Conservation (phyloP, 371 early-diverging fungal species). For the Apophysomyces elegans region DNA sequence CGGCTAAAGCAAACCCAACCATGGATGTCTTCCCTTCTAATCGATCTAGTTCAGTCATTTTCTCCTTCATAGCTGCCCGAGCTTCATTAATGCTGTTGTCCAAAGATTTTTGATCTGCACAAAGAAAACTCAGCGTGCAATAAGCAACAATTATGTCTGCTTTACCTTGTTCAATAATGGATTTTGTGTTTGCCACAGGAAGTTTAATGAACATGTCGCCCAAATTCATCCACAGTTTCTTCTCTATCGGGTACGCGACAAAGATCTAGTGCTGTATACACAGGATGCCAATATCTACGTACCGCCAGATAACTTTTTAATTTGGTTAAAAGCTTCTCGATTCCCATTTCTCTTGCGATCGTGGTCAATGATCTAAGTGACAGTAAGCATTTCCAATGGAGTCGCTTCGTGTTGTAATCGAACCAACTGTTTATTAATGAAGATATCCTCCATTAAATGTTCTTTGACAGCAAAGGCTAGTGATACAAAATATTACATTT, state of each 20-base stretch:
- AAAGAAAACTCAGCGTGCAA: background rate
- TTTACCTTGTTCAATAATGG: slow-evolving; percentile 50
- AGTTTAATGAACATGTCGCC: slow-evolving; percentile 71
- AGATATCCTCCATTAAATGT: slow-evolving; percentile 62
- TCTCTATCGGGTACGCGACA: slow-evolving; percentile 26
- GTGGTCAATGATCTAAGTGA: slow-evolving; percentile 60
- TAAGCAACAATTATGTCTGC: background rate
- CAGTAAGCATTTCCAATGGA: background rate
- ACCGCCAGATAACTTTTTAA: slow-evolving; percentile 39
- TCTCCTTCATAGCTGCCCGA: slow-evolving; percentile 49
- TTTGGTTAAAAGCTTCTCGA: slow-evolving; percentile 58
- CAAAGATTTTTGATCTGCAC: slow-evolving; percentile 49
- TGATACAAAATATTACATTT: background rate
- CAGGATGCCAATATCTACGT: background rate
- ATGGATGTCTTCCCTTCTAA: slow-evolving; percentile 53
- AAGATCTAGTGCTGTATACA: no score
- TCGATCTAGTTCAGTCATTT: slow-evolving; percentile 45
- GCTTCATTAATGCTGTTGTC: slow-evolving; percentile 47
- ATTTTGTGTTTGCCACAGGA: slow-evolving; percentile 42
- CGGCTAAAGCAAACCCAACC: slow-evolving; percentile 46
- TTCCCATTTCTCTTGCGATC: slow-evolving; percentile 64
- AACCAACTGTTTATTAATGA: slow-evolving; percentile 65
- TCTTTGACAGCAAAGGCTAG: slow-evolving; percentile 59
- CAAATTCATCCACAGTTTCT: slow-evolving; percentile 66
- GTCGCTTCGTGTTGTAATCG: background rate